Evolutionary conservation across 2,329 filamentous ascomycete genomes (phyloP).

Genomic region (Ascochyta koolunga): DNA sequence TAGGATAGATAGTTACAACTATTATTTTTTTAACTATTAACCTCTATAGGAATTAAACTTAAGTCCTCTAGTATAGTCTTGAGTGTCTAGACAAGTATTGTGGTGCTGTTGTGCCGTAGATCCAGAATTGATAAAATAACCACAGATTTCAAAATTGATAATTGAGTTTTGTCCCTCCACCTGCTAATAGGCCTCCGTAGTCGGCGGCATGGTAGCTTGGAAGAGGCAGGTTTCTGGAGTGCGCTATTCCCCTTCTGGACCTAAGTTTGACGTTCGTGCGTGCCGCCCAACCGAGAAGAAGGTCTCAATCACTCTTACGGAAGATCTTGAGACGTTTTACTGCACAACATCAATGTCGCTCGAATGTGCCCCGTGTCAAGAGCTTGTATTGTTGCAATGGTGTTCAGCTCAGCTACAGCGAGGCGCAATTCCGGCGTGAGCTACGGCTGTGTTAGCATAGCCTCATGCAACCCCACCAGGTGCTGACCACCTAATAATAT

Average conservation of each 20-base stretch:
- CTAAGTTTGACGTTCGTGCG: not conserved
- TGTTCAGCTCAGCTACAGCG: not conserved
- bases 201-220: slow-evolving; percentile 17
- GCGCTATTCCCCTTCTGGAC: slow-evolving; percentile 3
- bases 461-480: not conserved
- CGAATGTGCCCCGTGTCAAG: not conserved
- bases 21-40: too few species aligned
- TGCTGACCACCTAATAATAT: not conserved
- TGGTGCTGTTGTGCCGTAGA: too few species aligned
- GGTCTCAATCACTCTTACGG: not conserved
- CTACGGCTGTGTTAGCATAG: not conserved
- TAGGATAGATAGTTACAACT: too few species aligned
- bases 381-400: not conserved
- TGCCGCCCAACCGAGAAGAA: not conserved
- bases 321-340: not conserved
- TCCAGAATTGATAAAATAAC: too few species aligned
- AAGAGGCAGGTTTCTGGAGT: slow-evolving; percentile 19
- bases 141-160: too few species aligned
- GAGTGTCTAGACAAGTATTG: too few species aligned
- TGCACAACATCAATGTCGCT: not conserved
- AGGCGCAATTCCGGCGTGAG: not conserved
- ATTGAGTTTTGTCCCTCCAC: too few species aligned
- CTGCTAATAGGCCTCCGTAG: too few species aligned
- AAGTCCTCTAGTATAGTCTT: too few species aligned
- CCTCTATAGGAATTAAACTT: too few species aligned